These are phyloP conservation scores for Straminergon stramineum DNA, from an alignment of 225 moss, liverwort and hornwort species.

Conservation along the genomic window DNA sequence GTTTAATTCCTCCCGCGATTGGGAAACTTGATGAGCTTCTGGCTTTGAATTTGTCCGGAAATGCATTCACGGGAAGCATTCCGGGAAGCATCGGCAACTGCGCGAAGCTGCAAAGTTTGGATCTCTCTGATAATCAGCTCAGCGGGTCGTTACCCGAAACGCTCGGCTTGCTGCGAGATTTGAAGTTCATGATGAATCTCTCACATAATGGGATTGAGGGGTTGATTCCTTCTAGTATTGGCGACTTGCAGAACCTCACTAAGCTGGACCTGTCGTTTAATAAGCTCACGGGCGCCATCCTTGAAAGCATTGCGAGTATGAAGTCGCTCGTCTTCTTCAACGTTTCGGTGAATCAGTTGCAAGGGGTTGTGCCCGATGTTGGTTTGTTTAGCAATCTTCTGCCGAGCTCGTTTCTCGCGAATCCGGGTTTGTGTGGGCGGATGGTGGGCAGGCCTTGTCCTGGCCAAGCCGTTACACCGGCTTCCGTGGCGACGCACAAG, in stretches of 20 bases:
- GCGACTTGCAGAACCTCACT: constrained; percentile 14
- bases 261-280: constrained; percentile 35
- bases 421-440: constrained; percentile 34
- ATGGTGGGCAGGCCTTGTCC: constrained; percentile 11
- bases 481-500: background rate
- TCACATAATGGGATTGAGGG: constrained; percentile 31
- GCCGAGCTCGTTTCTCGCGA: constrained; percentile 22
- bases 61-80: constrained; percentile 22
- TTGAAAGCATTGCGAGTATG: constrained; percentile 23
- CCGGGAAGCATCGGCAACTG: constrained; percentile 27
- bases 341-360: constrained; percentile 35
- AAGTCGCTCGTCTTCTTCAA: constrained; percentile 28
- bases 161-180: constrained; percentile 6
- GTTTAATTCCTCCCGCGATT: constrained; percentile 11
- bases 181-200: constrained; percentile 15
- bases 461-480: background rate
- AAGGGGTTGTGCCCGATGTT: constrained; percentile 25
- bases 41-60: constrained; percentile 30
- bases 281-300: constrained; percentile 23
- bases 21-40: constrained; percentile 16
- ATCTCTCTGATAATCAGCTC: constrained; percentile 31
- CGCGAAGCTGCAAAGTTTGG: constrained; percentile 23
- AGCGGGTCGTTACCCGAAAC: constrained; percentile 28
- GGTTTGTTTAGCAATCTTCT: constrained; percentile 12
- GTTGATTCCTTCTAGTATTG: constrained; percentile 15